Evolutionary conservation across 2,329 filamentous ascomycete genomes (phyloP).

Genomic region (Aspergillus sp.): DNA sequence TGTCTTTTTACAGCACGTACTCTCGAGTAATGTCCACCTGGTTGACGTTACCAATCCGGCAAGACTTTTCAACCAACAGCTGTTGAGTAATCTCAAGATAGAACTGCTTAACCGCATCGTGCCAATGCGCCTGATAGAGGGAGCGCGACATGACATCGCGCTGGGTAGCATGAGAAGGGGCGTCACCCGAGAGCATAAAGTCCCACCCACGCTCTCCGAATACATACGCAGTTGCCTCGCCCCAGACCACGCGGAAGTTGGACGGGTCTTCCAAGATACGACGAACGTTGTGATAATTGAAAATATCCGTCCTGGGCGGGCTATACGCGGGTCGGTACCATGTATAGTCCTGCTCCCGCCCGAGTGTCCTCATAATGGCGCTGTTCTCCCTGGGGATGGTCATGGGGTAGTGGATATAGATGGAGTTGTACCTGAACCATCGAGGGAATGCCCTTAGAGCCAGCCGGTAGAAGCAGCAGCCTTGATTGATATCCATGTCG

Average conservation of each 20-base stretch:
- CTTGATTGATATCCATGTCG: slow-evolving; percentile 75
- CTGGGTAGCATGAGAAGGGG: slow-evolving; percentile 7
- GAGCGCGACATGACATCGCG: slow-evolving; percentile 46
- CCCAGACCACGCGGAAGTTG: not conserved
- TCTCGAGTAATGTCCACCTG: slow-evolving; percentile 72
- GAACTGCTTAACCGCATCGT: slow-evolving; percentile 65
- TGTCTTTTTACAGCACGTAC: slow-evolving; percentile 29
- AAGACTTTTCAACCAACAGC: slow-evolving; percentile 68
- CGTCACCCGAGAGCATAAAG: slow-evolving; percentile 49
- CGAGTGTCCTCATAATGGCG: not conserved
- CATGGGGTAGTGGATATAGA: slow-evolving; percentile 79
- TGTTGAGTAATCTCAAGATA: slow-evolving; percentile 65
- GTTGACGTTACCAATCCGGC: slow-evolving; percentile 62
- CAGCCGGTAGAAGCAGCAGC: slow-evolving; percentile 83
- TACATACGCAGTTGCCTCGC: slow-evolving; percentile 55
- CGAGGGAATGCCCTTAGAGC: slow-evolving; percentile 78
- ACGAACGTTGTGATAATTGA: not conserved
- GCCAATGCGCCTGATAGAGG: slow-evolving; percentile 66
- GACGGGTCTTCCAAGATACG: not conserved
- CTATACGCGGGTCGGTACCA: not conserved
- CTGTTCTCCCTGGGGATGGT: not conserved
- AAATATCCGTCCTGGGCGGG: not conserved
- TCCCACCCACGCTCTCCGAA: slow-evolving; percentile 61
- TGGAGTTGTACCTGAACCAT: slow-evolving; percentile 77
- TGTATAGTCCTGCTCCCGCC: not conserved